Base-by-base conservation (phyloP, 495 filamentous ascomycete genomes). In the Xylaria venustula region DNA sequence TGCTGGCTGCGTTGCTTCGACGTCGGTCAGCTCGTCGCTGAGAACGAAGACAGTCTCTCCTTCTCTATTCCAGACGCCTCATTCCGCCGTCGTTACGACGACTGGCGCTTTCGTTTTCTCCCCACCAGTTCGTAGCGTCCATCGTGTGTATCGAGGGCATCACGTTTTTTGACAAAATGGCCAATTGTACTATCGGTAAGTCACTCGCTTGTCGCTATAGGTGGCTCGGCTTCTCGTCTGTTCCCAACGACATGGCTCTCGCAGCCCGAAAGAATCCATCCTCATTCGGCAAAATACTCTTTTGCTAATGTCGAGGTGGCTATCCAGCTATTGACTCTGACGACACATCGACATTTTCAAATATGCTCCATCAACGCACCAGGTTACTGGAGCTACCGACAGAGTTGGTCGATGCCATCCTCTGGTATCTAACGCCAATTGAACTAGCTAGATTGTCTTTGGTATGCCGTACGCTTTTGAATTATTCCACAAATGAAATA, bases 351-450 rank as follows among this genome's bases (percentile, higher is more conserved):
- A n/a, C 46, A 25, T 22, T 26, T 45, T 52, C 26, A 14, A 8
- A 36, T 6, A 45, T n/a, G 12, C 26, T 11, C 34, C 47, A 32
- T 45, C 3, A 19, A 23, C 11, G 1, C 9, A 1, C 7, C 37
- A 34, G 37, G 4, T 36, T 60, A 7, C 37, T 60, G 7, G 37
- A 23, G 48, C 58, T 61, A n/a, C 90, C 90, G 3, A 48, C 80
- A 37, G 90, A 92, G 64, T 70, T 92, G 2, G 74, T 90, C 30
- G 75, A 84, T 54, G 67, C 77, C 14, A 86, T 92, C 46, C 65
- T 90, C 14, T 79, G 79, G 20, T 85, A 84, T 63, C 79, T 92
- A 12, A 71, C 78, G 8, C 81, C 88, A 0, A 41, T 70, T 36
- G 86, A 88, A 51, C 80, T 93, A 5, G 75, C 70, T 28, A 65